These are phyloP conservation scores for Dillenia turbinata DNA, from an alignment of 164 flowering plant species.

Conservation along the genomic window DNA sequence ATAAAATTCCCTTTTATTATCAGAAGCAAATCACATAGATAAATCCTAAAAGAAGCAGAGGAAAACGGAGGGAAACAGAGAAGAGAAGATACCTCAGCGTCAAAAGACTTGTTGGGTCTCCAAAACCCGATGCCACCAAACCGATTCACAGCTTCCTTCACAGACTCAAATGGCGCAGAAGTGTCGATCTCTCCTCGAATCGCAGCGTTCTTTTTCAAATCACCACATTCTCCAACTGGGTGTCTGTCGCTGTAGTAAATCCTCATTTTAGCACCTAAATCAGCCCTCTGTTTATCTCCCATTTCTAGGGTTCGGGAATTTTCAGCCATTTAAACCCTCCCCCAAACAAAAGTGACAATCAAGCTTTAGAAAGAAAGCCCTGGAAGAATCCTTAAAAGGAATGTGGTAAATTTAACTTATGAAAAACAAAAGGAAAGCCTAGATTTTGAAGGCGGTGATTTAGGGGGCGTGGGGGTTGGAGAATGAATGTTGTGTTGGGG, in stretches of 20 bases:
- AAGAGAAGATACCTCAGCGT: conserved; percentile 16
- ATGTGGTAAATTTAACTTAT: neutral
- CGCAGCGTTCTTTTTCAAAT: conserved; percentile 1
- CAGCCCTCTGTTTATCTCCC: neutral
- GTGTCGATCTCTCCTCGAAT: conserved; percentile 79
- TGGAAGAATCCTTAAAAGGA: neutral
- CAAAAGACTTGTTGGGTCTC: conserved; percentile 44
- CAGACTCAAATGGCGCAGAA: conserved; percentile 86
- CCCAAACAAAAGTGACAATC: no score
- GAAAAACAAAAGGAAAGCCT: no score
- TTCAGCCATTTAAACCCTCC: neutral
- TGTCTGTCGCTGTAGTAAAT: neutral
- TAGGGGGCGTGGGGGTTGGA: no score
- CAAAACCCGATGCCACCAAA: conserved; percentile 91
- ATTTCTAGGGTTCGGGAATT: neutral
- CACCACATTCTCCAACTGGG: conserved; percentile 3
- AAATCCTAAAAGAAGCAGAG: no score
- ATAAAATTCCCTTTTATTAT: no score
- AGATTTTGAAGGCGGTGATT: no score
- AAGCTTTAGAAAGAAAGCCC: neutral
- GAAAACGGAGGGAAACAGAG: neutral
- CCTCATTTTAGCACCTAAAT: neutral
- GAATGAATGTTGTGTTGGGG: no score
- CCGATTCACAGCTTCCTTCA: conserved; percentile 70
- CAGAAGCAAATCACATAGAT: no score